Conservation (phyloP, 1,284 basidiomycete species). For the Tylopilus sp. region DNA sequence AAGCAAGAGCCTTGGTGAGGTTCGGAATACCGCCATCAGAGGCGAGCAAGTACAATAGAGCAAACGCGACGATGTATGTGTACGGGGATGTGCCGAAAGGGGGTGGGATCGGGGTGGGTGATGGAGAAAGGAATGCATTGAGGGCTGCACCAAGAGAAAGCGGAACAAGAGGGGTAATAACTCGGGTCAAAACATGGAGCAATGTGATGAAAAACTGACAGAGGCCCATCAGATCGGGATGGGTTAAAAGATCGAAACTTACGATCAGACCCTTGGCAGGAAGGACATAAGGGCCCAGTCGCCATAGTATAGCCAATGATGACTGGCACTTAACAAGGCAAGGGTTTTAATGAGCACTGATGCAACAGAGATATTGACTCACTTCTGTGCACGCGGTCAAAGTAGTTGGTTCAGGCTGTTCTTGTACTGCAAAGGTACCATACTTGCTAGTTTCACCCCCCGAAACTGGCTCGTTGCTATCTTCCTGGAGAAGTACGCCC, state of each 20-base stretch:
- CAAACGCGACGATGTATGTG: constrained; percentile 61
- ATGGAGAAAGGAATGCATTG: constrained; percentile 46
- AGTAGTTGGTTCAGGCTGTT: constrained; percentile 7
- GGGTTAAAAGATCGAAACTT: constrained; percentile 4
- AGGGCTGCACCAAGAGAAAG: constrained; percentile 70
- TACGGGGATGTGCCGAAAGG: constrained; percentile 51
- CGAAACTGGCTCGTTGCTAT: constrained; percentile 22
- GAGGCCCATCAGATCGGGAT: constrained; percentile 8
- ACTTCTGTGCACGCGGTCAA: constrained; percentile 10
- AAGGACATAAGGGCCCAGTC: constrained; percentile 20
- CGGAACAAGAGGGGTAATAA: constrained; percentile 73
- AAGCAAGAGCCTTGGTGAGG: constrained; percentile 69
- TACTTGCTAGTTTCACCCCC: constrained; percentile 50
- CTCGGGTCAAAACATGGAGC: constrained; percentile 69
- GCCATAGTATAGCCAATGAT: constrained; percentile 17
- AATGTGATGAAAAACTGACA: constrained; percentile 59
- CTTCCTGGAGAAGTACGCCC: constrained; percentile 25
- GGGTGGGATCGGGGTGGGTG: constrained; percentile 15
- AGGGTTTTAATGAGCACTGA: neutral
- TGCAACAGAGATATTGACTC: neutral
- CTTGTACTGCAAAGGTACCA: constrained; percentile 50
- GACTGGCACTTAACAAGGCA: constrained; percentile 14
- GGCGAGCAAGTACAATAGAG: constrained; percentile 61
- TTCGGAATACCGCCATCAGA: constrained; percentile 69
- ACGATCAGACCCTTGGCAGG: constrained; percentile 25